Percentiles rank a stretch among this genome's conserved stretches.
Evolutionary conservation across 176 grass and related monocot genomes (phyloP).

Genomic region (Secale cereale): DNA sequence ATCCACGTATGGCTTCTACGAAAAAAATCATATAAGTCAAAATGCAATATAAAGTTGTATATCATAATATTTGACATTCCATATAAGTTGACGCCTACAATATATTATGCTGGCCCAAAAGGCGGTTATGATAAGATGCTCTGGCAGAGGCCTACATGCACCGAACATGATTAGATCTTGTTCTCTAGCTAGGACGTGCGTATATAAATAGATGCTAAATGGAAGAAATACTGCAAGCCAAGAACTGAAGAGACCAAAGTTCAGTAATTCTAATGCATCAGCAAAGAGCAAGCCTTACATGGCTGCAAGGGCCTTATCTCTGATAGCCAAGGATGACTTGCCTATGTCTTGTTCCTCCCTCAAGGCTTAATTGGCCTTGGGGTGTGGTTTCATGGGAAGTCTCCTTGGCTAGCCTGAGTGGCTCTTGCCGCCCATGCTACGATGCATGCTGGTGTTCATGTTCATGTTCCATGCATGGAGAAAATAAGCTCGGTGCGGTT

Average conservation of each 20-base stretch:
- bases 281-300: not conserved
- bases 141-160: not conserved
- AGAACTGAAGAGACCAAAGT: not conserved
- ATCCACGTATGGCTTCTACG: not conserved
- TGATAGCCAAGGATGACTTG: conserved; percentile 40
- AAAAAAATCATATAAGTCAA: not conserved
- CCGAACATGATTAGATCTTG: not conserved
- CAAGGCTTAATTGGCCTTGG: not conserved
- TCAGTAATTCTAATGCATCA: not conserved
- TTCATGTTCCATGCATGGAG: not conserved
- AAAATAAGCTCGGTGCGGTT: not conserved
- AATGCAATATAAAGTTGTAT: not conserved
- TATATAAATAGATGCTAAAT: not conserved
- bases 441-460: too few species aligned
- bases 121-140: not conserved
- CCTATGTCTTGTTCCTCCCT: not conserved
- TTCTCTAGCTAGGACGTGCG: not conserved
- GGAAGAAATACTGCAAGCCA: not conserved
- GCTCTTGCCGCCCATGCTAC: too few species aligned
- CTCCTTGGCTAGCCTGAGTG: too few species aligned
- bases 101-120: not conserved
- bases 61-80: not conserved
- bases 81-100: not conserved
- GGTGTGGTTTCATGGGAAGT: not conserved
- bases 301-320: not conserved